Conservation (phyloP, 2,329 filamentous ascomycete genomes). For the Colletotrichum eremochloae region DNA sequence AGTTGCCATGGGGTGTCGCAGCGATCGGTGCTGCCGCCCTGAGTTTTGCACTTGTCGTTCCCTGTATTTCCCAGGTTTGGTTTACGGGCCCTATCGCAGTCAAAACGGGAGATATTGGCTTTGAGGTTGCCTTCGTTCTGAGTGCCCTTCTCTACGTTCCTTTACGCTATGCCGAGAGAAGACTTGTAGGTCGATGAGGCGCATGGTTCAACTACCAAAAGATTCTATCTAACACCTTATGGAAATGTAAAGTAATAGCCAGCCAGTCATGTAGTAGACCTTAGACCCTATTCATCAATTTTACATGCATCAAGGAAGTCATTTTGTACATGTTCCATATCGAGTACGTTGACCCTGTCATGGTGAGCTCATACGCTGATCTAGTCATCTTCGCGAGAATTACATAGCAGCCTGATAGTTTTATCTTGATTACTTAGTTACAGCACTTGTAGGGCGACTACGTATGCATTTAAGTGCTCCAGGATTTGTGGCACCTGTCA, state of each 20-base stretch:
- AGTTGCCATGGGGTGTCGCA: constrained; percentile 57
- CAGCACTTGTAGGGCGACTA: not conserved
- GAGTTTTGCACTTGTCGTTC: constrained; percentile 64
- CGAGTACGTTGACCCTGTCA: not conserved
- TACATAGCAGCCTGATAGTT: not conserved
- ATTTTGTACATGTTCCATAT: not conserved
- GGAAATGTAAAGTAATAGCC: not conserved
- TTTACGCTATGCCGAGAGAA: constrained; percentile 61
- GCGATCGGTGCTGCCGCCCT: constrained; percentile 58
- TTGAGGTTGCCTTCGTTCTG: constrained; percentile 71
- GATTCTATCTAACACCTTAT: not conserved
- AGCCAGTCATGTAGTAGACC: not conserved
- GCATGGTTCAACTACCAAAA: no score
- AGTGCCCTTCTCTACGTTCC: constrained; percentile 63
- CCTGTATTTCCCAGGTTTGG: constrained; percentile 72
- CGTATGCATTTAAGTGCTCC: not conserved
- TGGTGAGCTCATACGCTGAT: not conserved
- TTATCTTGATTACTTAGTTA: not conserved
- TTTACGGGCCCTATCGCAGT: constrained; percentile 71
- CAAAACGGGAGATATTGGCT: constrained; percentile 74
- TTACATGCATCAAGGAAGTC: not conserved
- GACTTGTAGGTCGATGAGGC: constrained; percentile 31
- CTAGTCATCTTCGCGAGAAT: not conserved
- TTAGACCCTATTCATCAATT: not conserved
- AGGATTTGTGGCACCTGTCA: no score